phyloP scores from a whole-genome alignment of 1,284 basidiomycete genomes.

The Tausonia pullulans region DNA sequence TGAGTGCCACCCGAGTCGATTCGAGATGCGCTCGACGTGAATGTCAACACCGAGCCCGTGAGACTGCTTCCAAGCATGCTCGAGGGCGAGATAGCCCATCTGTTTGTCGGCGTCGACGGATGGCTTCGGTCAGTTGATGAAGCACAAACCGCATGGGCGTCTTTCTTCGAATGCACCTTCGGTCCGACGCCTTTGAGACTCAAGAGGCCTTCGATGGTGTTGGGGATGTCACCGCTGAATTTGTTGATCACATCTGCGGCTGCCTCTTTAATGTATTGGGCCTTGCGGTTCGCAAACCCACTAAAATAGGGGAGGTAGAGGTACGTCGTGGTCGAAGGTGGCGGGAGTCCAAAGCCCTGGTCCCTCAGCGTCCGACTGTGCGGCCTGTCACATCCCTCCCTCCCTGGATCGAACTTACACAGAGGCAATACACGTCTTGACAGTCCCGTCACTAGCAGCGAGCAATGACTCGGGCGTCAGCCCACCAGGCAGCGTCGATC shows the following conservation, averaged over 20 bases:
- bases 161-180: background rate
- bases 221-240: constrained; percentile 7
- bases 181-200: constrained; percentile 12
- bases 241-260: background rate
- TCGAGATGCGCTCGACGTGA: constrained; percentile 13
- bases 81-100: constrained; percentile 6
- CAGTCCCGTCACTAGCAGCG: background rate
- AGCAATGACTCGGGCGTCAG: background rate
- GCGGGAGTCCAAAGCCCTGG: background rate
- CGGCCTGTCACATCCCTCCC: background rate
- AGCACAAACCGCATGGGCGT: too few relatives aligned
- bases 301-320: background rate
- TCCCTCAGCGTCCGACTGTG: background rate
- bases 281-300: constrained; percentile 12
- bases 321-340: background rate
- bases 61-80: constrained; percentile 1
- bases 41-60: constrained; percentile 7
- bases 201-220: constrained; percentile 5
- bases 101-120: background rate
- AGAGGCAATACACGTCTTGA: constrained; percentile 1
- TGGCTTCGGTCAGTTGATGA: too few relatives aligned
- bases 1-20: constrained; percentile 11
- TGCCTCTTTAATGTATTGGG: constrained; percentile 10
- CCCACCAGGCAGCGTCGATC: constrained; percentile 1
- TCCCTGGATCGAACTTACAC: background rate